Percentiles rank a stretch among this genome's conserved stretches.
Evolutionary conservation across 768 basidiomycete genomes (phyloP).

Genomic region (Suillus decipiens): DNA sequence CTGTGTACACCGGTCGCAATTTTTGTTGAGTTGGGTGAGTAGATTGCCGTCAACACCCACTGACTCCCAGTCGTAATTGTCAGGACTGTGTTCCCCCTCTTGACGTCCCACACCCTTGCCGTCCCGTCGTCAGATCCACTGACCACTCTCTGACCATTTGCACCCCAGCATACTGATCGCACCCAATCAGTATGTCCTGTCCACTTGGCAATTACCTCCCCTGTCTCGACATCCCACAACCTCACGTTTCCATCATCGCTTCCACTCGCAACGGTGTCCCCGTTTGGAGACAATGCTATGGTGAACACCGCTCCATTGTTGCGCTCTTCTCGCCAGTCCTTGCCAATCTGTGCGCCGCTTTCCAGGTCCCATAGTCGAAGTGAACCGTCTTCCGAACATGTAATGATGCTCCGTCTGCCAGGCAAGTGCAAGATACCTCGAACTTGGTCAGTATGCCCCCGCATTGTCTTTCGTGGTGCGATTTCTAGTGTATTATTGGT

Average conservation of each 20-base stretch:
- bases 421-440: neutral
- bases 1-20: neutral
- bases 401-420: neutral
- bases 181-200: neutral
- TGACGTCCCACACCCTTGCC: constrained; percentile 5
- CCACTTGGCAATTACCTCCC: neutral
- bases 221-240: neutral
- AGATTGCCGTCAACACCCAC: neutral
- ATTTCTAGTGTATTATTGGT: neutral
- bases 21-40: neutral
- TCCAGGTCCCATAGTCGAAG: neutral
- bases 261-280: neutral
- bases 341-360: neutral
- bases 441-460: neutral
- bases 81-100: constrained; percentile 26
- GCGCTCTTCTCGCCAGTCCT: neutral
- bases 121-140: constrained; percentile 17
- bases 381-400: neutral
- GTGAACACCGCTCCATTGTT: neutral
- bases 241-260: neutral
- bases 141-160: constrained; percentile 16
- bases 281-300: neutral
- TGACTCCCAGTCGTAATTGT: neutral
- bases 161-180: neutral
- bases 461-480: neutral